phyloP scores from a whole-genome alignment of 2,329 filamentous ascomycete genomes.

The Fusarium tuaranense region DNA sequence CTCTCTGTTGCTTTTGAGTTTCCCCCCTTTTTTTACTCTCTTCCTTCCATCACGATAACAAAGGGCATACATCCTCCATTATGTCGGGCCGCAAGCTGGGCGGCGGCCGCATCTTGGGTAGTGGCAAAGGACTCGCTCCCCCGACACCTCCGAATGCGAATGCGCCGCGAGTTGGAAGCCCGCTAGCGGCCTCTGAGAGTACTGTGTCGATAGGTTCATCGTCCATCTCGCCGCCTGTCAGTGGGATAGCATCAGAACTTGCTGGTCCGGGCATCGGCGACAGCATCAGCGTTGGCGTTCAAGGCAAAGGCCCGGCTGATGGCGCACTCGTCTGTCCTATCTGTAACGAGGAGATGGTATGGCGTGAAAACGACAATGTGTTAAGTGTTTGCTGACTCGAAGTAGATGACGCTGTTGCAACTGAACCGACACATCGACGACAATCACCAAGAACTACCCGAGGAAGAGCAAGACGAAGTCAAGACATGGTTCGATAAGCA shows the following conservation, averaged over 20 bases:
- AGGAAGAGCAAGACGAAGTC: conserved; percentile 90
- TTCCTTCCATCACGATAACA: not conserved
- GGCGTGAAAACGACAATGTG: conserved; percentile 18
- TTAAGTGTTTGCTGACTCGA: not conserved
- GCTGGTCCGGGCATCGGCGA: conserved; percentile 80
- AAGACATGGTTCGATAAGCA: conserved; percentile 98
- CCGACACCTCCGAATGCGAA: conserved; percentile 56
- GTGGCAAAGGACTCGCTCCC: conserved; percentile 83
- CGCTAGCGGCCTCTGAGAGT: conserved; percentile 72
- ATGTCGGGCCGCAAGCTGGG: conserved; percentile 92
- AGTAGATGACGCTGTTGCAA: conserved; percentile 89
- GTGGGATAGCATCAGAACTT: conserved; percentile 74
- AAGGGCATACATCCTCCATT: conserved; percentile 30
- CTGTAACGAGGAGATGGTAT: conserved; percentile 96
- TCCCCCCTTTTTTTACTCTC: not conserved
- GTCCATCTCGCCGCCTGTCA: conserved; percentile 69
- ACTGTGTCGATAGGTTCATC: conserved; percentile 83
- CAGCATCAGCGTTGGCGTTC: conserved; percentile 76
- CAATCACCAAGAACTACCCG: conserved; percentile 88
- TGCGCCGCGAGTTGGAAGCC: conserved; percentile 61
- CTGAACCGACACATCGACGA: conserved; percentile 90
- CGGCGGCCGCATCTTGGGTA: conserved; percentile 91
- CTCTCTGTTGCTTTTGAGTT: not conserved
- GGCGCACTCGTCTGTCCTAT: conserved; percentile 91
- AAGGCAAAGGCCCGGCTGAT: conserved; percentile 60